A percentile compares a stretch with the other conserved stretches of the same genome.
These are phyloP conservation scores for Fusarium tanahbumbuense DNA, from an alignment of 2,329 filamentous ascomycete species.

Conservation along the genomic window DNA sequence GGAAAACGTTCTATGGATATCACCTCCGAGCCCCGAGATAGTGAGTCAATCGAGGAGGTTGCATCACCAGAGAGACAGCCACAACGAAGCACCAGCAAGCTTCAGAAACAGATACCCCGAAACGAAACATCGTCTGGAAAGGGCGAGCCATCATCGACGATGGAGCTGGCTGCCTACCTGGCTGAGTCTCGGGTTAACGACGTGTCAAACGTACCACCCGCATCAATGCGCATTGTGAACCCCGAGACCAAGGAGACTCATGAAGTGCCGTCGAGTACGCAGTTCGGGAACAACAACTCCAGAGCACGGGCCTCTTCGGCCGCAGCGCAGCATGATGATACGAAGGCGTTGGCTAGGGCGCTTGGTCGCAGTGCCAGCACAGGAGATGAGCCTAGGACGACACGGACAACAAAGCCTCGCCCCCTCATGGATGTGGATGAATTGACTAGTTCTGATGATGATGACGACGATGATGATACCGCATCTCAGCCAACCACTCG, in stretches of 20 bases:
- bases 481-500: conserved; percentile 43
- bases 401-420: conserved; percentile 63
- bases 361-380: conserved; percentile 47
- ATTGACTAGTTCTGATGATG: conserved; percentile 70
- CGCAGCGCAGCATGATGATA: conserved; percentile 54
- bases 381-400: conserved; percentile 62
- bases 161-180: conserved; percentile 58
- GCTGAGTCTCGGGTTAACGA: conserved; percentile 62
- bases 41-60: conserved; percentile 59
- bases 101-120: conserved; percentile 74
- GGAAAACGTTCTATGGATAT: conserved; percentile 73
- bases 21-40: conserved; percentile 56
- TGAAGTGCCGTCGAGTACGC: conserved; percentile 51
- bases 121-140: conserved; percentile 62
- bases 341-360: conserved; percentile 41
- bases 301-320: conserved; percentile 51
- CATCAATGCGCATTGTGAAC: conserved; percentile 70
- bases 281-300: conserved; percentile 45
- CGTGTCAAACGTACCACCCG: conserved; percentile 66
- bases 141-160: conserved; percentile 48
- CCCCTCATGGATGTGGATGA: conserved; percentile 76
- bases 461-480: conserved; percentile 53
- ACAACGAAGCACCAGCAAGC: conserved; percentile 72
- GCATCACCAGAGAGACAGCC: conserved; percentile 60
- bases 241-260: conserved; percentile 59